A percentile compares a stretch with the other conserved stretches of the same genome.
These are phyloP conservation scores for Pterocarpus santalinus DNA, from an alignment of 306 rosid genomes.

Conservation along the genomic window DNA sequence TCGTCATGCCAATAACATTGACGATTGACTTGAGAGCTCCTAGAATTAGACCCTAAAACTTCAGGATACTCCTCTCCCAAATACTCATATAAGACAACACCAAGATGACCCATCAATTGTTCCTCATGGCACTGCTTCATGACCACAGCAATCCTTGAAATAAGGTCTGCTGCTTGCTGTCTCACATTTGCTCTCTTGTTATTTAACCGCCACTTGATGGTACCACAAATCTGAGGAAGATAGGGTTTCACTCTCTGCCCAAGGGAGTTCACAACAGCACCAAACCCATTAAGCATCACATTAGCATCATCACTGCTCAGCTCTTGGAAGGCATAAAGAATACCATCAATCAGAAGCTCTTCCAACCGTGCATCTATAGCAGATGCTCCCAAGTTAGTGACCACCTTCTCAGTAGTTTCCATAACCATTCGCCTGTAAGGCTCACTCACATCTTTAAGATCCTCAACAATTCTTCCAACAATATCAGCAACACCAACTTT, in stretches of 20 bases:
- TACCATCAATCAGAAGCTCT: slow-evolving; percentile 94
- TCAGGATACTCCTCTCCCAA: slow-evolving; percentile 97
- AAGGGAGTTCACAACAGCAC: slow-evolving; percentile 94
- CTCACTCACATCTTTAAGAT: slow-evolving; percentile 97
- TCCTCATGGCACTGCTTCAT: slow-evolving; percentile 99
- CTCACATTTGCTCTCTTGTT: slow-evolving; percentile 98
- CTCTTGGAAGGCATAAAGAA: slow-evolving; percentile 98
- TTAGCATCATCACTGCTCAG: slow-evolving; percentile 98
- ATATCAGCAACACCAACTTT: slow-evolving; percentile 97
- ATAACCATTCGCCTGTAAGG: slow-evolving; percentile 98
- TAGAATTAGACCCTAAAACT: slow-evolving; percentile 88
- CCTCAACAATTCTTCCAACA: slow-evolving; percentile 91
- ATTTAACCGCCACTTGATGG: slow-evolving; percentile 95
- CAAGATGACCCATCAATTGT: slow-evolving; percentile 97
- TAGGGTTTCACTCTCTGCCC: slow-evolving; percentile 95
- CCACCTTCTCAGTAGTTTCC: slow-evolving; percentile 99
- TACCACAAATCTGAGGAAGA: slow-evolving; percentile 98
- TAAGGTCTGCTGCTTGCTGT: slow-evolving; percentile 96
- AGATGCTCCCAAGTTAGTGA: slow-evolving; percentile 87
- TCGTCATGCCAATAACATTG: slow-evolving; percentile 97
- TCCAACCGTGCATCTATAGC: slow-evolving; percentile 93
- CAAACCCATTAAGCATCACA: slow-evolving; percentile 96
- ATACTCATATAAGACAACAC: slow-evolving; percentile 94
- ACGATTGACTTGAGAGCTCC: slow-evolving; percentile 98
- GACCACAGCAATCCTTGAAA: slow-evolving; percentile 93